Base-by-base conservation (phyloP, 148 eudicot genomes). In the Selenicereus undatus region DNA sequence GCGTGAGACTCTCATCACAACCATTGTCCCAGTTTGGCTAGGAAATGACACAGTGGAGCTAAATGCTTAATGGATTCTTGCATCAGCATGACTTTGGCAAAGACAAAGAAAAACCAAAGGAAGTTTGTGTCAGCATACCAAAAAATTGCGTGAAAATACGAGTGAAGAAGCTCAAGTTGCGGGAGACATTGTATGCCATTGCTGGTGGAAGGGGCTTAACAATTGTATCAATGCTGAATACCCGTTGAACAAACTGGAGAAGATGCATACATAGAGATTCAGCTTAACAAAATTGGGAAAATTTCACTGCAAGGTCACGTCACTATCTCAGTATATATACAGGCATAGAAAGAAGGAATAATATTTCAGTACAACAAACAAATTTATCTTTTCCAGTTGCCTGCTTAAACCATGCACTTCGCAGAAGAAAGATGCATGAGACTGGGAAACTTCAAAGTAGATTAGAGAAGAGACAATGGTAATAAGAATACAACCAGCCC, bases 111-210 rank as follows among this genome's bases (percentile, higher is more conserved):
- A 80, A 75, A 72, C 51, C 11, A 21, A 29, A 77, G 56, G 20
- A 82, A 50, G 35, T 22, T 18, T 17, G 68, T n/a, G 27, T 7
- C 2, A 16, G 79, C 90, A 90, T 88, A 93, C 98, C 97, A 77
- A 91, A 91, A 84, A 95, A 95, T 83, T 95, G 98, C 18, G 97
- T 91, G 85, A 95, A 95, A 85, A 95, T 95, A 45, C 98, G 91
- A 16, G 98, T 92, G 85, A 95, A 95, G 91, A 95, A 95, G 90
- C 83, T 89, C 91, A 93, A 82, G 89, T 91, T 93, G 82, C 98
- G 97, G 16, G 94, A 87, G 70, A 86, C 91, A 82, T 90, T 88
- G 80, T 93, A 93, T 0, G 92, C 97, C 92, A 90, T 91, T 50
- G 87, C 77, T 26, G 96, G 94, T 79, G 98, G 98, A 75, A 95